Base-by-base conservation (phyloP, 768 basidiomycete genomes). In the Mycena polygramma region DNA sequence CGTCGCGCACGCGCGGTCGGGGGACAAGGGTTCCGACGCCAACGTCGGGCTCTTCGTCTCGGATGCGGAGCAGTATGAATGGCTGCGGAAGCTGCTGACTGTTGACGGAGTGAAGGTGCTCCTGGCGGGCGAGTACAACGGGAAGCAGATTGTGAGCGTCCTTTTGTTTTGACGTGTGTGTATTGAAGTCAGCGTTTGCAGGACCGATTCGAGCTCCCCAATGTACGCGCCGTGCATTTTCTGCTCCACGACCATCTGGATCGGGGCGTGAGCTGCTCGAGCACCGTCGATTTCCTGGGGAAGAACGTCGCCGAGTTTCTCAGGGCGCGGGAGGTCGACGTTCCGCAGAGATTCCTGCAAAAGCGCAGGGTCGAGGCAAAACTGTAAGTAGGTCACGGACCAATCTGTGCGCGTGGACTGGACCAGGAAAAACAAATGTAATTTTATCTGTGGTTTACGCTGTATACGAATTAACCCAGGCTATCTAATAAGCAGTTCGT, bases 291-390 rank as follows among this genome's bases (percentile, higher is more conserved):
- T 57, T 73, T 73, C 49, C 60, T 73, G 58, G 72, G 72, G 5
- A 73, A 73, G 49, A 73, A 73, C 58, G 72, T 73, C 20, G 72
- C 72, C 15, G 72, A 73, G 63, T 73, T 70, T 48, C 58, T 73
- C 2, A 14, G 72, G 24, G 72, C 72, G 37, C 37, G 64, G 20
- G 68, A 73, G 51, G 72, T 73, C 30, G 72, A 73, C 35, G 41
- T 73, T 24, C 72, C 72, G 1, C 54, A 48, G 22, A 57, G 26
- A 43, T 73, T 73, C 36, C 52, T 73, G 60, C n/a, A 26, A 20
- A 36, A 30, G 10, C 45, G 7, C 26, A 15, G 41, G 41, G 41
- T 4, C 8, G 15, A 15, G 41, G 41, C 9, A 7, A 41, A 41
- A 15, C 9, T 41, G 15, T 41, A 41, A 7, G 41, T 2, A 41